Conservation (phyloP, 257 asterid species). For the Nicotiana paniculata region DNA sequence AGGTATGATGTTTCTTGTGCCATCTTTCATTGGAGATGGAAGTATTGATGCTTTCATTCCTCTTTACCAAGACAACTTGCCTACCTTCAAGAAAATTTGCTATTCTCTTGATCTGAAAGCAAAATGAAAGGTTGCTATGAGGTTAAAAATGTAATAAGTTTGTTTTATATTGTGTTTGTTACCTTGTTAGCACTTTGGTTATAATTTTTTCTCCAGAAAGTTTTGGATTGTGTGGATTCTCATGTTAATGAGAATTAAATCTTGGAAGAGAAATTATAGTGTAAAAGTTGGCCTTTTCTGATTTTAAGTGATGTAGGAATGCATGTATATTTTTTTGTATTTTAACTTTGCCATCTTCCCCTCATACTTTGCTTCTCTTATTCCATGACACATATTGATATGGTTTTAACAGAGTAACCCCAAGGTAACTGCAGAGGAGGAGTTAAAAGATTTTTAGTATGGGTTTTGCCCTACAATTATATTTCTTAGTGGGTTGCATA, state of each 20-base stretch:
- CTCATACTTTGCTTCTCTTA: too few species aligned
- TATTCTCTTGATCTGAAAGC: slow-evolving; percentile 36
- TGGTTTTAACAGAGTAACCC: too few species aligned
- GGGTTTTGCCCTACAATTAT: too few species aligned
- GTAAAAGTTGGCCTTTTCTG: too few species aligned
- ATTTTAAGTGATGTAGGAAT: too few species aligned
- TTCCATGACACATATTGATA: too few species aligned
- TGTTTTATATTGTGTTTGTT: background rate
- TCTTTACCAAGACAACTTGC: slow-evolving; percentile 42
- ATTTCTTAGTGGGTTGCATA: too few species aligned
- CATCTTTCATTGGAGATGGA: slow-evolving; percentile 61
- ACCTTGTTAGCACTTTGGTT: background rate
- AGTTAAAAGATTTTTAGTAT: too few species aligned
- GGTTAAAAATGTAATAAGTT: background rate
- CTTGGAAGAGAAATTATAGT: background rate
- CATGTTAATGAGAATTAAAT: background rate
- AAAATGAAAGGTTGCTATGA: background rate
- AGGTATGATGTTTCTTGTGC: slow-evolving; percentile 61
- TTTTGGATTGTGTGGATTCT: background rate
- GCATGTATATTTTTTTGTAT: too few species aligned
- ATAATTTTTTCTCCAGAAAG: background rate
- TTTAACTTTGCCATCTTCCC: too few species aligned
- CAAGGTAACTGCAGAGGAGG: too few species aligned
- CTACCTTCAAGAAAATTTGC: slow-evolving; percentile 48
- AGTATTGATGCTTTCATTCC: slow-evolving; percentile 69